Conservation (phyloP, 2,329 filamentous ascomycete species). For the Colletotrichum costaricense region DNA sequence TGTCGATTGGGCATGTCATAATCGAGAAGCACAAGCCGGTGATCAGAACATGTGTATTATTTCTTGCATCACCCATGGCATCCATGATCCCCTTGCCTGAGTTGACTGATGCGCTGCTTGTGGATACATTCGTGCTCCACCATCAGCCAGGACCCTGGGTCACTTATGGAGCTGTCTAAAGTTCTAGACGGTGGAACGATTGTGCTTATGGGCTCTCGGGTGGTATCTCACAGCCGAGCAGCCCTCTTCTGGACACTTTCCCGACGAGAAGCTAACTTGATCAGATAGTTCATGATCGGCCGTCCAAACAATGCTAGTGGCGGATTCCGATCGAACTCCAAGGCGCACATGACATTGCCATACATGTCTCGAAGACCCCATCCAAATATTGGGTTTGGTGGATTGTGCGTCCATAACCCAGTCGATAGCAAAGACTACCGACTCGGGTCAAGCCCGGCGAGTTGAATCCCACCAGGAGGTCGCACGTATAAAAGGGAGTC, state of each 20-base stretch:
- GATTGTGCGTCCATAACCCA: neutral
- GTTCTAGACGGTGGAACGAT: neutral
- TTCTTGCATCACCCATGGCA: neutral
- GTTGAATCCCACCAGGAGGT: neutral
- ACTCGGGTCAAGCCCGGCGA: neutral
- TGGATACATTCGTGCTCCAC: neutral
- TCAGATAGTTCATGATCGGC: neutral
- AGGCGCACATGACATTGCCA: neutral
- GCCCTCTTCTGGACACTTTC: neutral
- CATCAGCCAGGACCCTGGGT: neutral
- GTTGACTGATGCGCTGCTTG: too few species aligned
- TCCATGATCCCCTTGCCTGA: neutral
- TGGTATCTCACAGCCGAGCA: neutral
- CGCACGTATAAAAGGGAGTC: neutral
- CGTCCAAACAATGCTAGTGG: neutral
- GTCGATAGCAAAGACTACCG: neutral
- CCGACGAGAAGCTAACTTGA: neutral
- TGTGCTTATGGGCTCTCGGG: neutral
- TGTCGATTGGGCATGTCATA: neutral
- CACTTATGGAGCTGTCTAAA: neutral
- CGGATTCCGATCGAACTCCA: neutral
- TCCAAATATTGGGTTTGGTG: neutral
- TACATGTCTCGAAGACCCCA: neutral
- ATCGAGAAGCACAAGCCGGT: neutral
- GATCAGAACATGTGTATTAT: neutral